Percentiles rank a stretch among this genome's conserved stretches.
Evolutionary conservation across 306 rosid genomes (phyloP).

Genomic region (Urtica urens): DNA sequence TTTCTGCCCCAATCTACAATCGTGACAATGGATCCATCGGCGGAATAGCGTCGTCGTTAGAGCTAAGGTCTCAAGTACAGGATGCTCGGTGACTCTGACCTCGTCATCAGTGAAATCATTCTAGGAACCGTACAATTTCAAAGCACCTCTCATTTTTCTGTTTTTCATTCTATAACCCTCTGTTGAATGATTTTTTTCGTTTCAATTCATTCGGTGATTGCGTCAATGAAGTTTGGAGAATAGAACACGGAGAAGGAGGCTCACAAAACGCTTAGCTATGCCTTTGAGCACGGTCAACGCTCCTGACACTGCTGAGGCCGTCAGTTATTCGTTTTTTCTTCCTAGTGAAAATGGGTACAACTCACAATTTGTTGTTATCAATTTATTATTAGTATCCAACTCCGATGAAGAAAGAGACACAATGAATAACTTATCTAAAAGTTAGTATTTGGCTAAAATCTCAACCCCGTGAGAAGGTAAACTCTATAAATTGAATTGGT

Average conservation of each 20-base stretch:
- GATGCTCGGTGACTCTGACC: constrained; percentile 85
- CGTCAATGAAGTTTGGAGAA: constrained; percentile 78
- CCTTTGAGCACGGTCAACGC: constrained; percentile 63
- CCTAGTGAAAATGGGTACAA: background rate
- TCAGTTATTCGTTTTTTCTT: constrained; percentile 20
- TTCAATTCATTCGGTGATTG: no score
- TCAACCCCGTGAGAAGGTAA: constrained; percentile 68
- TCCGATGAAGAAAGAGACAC: constrained; percentile 78
- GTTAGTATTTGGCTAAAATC: constrained; percentile 80
- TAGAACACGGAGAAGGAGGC: constrained; percentile 86
- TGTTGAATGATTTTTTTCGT: no score
- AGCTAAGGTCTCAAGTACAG: constrained; percentile 38
- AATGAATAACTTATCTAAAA: constrained; percentile 68
- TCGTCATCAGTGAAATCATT: constrained; percentile 65
- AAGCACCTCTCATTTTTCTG: background rate
- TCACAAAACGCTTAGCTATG: constrained; percentile 60
- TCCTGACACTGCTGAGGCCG: constrained; percentile 71
- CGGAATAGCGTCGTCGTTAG: background rate
- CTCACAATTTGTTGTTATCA: background rate
- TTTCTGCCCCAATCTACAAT: background rate
- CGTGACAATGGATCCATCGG: no score
- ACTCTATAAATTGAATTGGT: no score
- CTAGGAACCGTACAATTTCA: constrained; percentile 51
- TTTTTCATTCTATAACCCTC: no score
- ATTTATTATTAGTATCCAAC: constrained; percentile 49